These are phyloP conservation scores for Debaryomyces udenii DNA, from an alignment of 1,139 yeast species.

Conservation along the genomic window DNA sequence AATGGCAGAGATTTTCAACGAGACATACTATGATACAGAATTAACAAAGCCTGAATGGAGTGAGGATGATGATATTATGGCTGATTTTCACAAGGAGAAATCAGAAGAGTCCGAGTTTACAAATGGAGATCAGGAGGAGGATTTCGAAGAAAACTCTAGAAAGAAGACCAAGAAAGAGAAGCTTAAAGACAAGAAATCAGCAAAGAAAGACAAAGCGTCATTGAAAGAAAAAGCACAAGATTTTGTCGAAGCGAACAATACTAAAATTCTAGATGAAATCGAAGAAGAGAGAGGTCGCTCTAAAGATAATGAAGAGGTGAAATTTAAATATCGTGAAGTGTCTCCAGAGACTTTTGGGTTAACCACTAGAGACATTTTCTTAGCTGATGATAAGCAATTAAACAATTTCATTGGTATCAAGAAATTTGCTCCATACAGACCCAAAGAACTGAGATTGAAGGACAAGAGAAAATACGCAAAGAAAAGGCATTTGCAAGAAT, in stretches of 20 bases:
- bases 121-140: slow-evolving; percentile 35
- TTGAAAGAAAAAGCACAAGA: slow-evolving; percentile 70
- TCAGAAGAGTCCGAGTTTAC: slow-evolving; percentile 40
- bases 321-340: slow-evolving; percentile 88
- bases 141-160: slow-evolving; percentile 20
- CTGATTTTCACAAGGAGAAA: slow-evolving; percentile 21
- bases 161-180: slow-evolving; percentile 54
- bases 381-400: slow-evolving; percentile 86
- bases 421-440: slow-evolving; percentile 91
- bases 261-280: slow-evolving; percentile 58
- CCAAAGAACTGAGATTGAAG: slow-evolving; percentile 68
- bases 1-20: slow-evolving; percentile 84
- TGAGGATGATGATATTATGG: slow-evolving; percentile 34
- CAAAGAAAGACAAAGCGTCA: slow-evolving; percentile 64
- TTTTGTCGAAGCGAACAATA: slow-evolving; percentile 55
- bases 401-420: slow-evolving; percentile 85
- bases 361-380: slow-evolving; percentile 79
- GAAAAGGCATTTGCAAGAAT: slow-evolving; percentile 78
- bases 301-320: slow-evolving; percentile 43
- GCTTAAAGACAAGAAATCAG: slow-evolving; percentile 56
- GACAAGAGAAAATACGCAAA: slow-evolving; percentile 86
- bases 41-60: slow-evolving; percentile 47
- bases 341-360: slow-evolving; percentile 94
- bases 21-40: slow-evolving; percentile 69
- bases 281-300: slow-evolving; percentile 64